Base-by-base conservation (phyloP, 176 grass and related monocot species). In the Aegilops bicornis region DNA sequence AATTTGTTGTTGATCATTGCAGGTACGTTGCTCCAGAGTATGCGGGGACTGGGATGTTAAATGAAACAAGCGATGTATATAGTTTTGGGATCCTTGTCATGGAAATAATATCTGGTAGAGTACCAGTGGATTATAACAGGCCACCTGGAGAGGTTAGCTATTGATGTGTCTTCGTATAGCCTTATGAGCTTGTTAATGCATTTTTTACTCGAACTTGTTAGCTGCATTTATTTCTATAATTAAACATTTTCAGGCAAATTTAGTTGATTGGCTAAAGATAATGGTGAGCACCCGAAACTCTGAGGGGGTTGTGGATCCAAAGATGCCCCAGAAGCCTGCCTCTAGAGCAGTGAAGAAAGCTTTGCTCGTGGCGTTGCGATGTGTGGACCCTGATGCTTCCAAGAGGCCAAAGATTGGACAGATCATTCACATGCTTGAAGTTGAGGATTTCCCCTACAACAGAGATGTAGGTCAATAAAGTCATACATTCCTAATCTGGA, bases 21-120 rank as follows among this genome's bases (percentile, higher is more conserved):
- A 99, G 97, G 20, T 99, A 99, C 32, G 97, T 99, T 70, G 97
- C 97, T 82, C 97, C 97, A 10, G 97, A 99, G 72, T 99, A 99
- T 76, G 97, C 97, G 2, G 92, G 97, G 67, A 99, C 97, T 8
- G 97, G 97, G 66, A 99, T 99, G 97, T 66, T 99, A 40, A 99
- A 99, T 36, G 97, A 99, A 88, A 92, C 94, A 25, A 99, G 94
- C 10, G 97, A 99, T 88, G 85, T 99, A 23, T 99, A 99, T 70
- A 99, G 97, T 76, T 99, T 99, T 83, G 97, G 97, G 8, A 99
- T 99, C 81, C 92, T 99, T 79, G 90, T 99, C 23, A 94, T 99
- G 97, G 97, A 99, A 85, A 91, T 96, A 74, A 87, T 99, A 90
- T 92, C 90, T 17, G 94, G 94, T 69, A 88, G 97, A 50, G 90